A percentile compares a stretch with the other conserved stretches of the same genome.
Evolutionary conservation across 192 early-diverging fungal genomes (phyloP).

Genomic region (Thamnidium elegans): DNA sequence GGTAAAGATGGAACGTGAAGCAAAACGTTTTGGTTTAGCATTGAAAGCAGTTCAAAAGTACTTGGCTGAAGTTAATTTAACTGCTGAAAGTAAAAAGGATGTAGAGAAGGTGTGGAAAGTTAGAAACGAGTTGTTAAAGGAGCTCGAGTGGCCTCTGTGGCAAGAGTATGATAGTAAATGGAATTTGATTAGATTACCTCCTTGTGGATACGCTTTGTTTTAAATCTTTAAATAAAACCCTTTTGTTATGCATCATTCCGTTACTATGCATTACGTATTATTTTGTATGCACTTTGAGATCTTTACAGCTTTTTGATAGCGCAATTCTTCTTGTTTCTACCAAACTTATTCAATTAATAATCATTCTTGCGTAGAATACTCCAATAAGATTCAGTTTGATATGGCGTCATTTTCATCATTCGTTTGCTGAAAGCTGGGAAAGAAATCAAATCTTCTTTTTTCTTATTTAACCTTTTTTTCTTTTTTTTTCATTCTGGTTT

Average conservation of each 20-base stretch:
- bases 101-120: conserved; percentile 50
- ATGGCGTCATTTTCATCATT: conserved; percentile 12
- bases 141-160: conserved; percentile 74
- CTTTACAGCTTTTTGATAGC: background rate
- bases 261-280: background rate
- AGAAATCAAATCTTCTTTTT: background rate
- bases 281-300: background rate
- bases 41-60: conserved; percentile 73
- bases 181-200: conserved; percentile 50
- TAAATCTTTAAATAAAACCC: too few relatives aligned
- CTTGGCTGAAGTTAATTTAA: conserved; percentile 54
- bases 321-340: background rate
- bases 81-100: conserved; percentile 49
- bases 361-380: background rate
- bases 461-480: background rate
- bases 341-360: background rate
- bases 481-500: conserved; percentile 4
- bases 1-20: conserved; percentile 53
- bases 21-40: conserved; percentile 61
- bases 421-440: conserved; percentile 2
- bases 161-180: conserved; percentile 58
- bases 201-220: conserved; percentile 26
- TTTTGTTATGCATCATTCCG: background rate
- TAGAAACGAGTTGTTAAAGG: conserved; percentile 54
- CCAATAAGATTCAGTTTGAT: conserved; percentile 2